Conservation (phyloP, 2,329 filamentous ascomycete species). For the Colletotrichum endophyticum region DNA sequence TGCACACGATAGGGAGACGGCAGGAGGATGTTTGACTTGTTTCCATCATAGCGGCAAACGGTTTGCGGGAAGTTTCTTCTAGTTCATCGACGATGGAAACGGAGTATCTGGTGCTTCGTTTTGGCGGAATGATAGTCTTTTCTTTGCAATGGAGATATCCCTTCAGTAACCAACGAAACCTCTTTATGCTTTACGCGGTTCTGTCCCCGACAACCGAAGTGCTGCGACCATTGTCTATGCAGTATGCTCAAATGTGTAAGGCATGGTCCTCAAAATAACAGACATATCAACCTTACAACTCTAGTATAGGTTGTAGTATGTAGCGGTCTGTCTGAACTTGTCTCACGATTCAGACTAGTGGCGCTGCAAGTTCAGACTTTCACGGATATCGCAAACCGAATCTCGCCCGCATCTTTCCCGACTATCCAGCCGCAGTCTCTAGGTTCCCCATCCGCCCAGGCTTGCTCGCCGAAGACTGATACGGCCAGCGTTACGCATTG, state of each 20-base stretch:
- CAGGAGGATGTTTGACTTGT: background rate
- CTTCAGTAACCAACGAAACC: background rate
- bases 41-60: background rate
- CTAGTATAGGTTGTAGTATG: background rate
- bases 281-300: background rate
- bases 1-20: background rate
- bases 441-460: background rate
- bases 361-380: background rate
- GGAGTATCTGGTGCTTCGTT: background rate
- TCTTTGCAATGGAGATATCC: background rate
- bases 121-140: background rate
- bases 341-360: background rate
- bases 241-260: background rate
- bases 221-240: background rate
- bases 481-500: background rate
- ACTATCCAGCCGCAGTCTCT: background rate
- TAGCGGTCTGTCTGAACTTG: background rate
- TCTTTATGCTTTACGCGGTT: background rate
- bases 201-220: background rate
- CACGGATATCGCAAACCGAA: background rate
- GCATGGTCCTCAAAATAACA: background rate
- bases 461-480: background rate
- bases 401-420: background rate
- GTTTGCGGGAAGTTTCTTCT: background rate
- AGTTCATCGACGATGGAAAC: background rate